phyloP scores from a whole-genome alignment of 1,284 basidiomycete genomes.

The Cystobasidium slooffiae region DNA sequence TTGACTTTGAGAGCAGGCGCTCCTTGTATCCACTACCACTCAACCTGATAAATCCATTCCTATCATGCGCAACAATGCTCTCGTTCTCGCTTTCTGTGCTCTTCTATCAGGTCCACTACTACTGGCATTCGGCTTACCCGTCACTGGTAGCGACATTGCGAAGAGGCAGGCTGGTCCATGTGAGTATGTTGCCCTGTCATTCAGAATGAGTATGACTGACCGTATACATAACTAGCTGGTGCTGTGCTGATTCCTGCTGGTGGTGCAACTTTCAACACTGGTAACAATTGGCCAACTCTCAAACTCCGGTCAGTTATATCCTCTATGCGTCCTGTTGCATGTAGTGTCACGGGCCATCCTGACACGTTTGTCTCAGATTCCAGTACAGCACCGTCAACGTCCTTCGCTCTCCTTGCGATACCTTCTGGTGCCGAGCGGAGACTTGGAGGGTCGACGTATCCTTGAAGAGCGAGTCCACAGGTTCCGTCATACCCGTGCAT shows the following conservation, averaged over 20 bases:
- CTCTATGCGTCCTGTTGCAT: not conserved
- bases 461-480: not conserved
- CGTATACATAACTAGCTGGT: no score
- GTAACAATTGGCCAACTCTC: constrained; percentile 6
- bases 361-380: not conserved
- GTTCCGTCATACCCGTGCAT: not conserved
- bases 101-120: no score
- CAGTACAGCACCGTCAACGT: not conserved
- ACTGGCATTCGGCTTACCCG: no score
- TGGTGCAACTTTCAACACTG: not conserved
- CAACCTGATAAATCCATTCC: no score
- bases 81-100: no score
- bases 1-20: no score
- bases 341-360: not conserved
- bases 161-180: no score
- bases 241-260: not conserved
- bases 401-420: constrained; percentile 4
- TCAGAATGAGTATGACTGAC: no score
- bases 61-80: no score
- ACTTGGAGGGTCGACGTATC: constrained; percentile 16
- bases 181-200: no score
- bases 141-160: no score
- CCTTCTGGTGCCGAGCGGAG: constrained; percentile 2
- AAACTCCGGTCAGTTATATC: constrained; percentile 2
- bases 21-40: no score